phyloP scores from a whole-genome alignment of 2,329 filamentous ascomycete genomes.

The Orbilia brochopaga region DNA sequence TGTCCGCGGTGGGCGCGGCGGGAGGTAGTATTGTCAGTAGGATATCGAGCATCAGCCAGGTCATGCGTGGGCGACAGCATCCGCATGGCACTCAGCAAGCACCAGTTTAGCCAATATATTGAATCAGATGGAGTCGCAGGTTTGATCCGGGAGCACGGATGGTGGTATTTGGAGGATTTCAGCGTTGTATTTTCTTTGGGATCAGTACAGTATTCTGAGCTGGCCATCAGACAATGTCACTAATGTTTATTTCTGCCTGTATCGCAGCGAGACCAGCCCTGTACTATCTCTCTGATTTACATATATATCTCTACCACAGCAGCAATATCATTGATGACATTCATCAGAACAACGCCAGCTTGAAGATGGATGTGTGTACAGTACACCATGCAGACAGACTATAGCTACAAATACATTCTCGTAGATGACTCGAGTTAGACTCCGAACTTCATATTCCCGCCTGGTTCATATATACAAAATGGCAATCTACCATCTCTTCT shows the following conservation, averaged over 20 bases:
- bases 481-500: not conserved
- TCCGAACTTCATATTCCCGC: no score
- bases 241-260: no score
- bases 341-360: not conserved
- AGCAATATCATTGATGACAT: not conserved
- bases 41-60: conserved; percentile 73
- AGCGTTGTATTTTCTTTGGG: no score
- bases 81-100: conserved; percentile 7
- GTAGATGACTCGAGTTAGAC: not conserved
- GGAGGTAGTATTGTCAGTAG: conserved; percentile 65
- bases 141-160: not conserved
- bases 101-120: not conserved
- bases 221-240: no score
- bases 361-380: not conserved
- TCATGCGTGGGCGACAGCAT: conserved; percentile 54
- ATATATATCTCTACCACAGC: not conserved
- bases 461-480: not conserved
- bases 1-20: conserved; percentile 73
- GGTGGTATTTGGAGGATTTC: not conserved
- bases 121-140: not conserved
- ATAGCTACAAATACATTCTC: not conserved
- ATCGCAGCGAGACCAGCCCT: no score
- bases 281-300: not conserved
- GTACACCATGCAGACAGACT: not conserved
- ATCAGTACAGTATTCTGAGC: no score